Percentiles rank a stretch among this genome's conserved stretches.
Conservation (phyloP, 306 rosid species). For the Glycine tomentella region DNA sequence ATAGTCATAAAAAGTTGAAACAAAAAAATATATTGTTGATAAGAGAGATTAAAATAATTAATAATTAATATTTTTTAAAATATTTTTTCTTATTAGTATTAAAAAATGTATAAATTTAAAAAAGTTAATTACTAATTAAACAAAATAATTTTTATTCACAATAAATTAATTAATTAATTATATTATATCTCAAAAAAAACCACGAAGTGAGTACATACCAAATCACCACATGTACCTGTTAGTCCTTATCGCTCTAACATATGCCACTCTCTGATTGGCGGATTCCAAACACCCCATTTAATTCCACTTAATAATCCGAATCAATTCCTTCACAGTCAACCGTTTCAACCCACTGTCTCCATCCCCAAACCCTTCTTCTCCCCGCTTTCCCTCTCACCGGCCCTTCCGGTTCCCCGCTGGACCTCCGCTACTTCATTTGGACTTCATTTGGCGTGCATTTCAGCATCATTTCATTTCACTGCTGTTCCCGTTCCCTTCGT, state of each 20-base stretch:
- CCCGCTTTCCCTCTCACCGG: slow-evolving; percentile 30
- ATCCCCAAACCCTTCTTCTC: neutral
- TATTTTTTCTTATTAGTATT: too few species aligned
- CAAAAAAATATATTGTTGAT: too few species aligned
- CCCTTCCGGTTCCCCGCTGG: slow-evolving; percentile 46
- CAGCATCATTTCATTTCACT: slow-evolving; percentile 54
- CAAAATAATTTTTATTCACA: too few species aligned
- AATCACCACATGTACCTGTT: neutral
- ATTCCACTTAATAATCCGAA: slow-evolving; percentile 42
- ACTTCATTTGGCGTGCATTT: slow-evolving; percentile 81
- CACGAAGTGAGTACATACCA: too few species aligned
- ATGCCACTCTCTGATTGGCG: slow-evolving; percentile 34
- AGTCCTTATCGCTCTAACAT: neutral
- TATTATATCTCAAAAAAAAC: too few species aligned
- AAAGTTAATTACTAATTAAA: too few species aligned
- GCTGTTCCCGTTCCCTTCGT: slow-evolving; percentile 29
- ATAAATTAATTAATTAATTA: too few species aligned
- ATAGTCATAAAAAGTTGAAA: too few species aligned
- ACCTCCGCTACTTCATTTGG: slow-evolving; percentile 52
- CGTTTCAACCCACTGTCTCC: slow-evolving; percentile 41
- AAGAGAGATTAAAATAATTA: too few species aligned
- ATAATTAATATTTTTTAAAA: too few species aligned
- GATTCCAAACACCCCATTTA: slow-evolving; percentile 25
- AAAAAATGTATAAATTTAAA: too few species aligned
- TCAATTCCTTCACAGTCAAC: slow-evolving; percentile 49